Conservation (phyloP, 768 basidiomycete species). For the Tulasnella sp. region DNA sequence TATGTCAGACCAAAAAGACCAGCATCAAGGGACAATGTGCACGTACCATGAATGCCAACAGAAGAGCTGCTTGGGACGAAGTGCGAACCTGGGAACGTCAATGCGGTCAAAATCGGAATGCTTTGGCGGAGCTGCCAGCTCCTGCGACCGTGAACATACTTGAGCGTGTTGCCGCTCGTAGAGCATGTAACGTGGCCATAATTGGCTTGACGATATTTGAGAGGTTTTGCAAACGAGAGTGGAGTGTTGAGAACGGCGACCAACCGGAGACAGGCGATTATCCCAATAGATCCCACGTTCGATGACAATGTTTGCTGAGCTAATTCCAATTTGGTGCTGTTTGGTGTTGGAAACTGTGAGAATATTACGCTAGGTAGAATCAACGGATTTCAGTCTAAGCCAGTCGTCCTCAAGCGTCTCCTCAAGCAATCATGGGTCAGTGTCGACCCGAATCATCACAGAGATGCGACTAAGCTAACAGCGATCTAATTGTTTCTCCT, state of each 20-base stretch:
- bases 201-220: background rate
- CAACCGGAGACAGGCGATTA: constrained; percentile 9
- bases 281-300: background rate
- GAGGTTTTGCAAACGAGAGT: constrained; percentile 5
- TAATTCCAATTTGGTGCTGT: background rate
- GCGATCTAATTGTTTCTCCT: background rate
- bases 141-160: background rate
- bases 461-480: background rate
- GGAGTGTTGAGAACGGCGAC: constrained; percentile 5
- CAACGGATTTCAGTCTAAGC: constrained; percentile 16
- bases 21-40: background rate
- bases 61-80: background rate
- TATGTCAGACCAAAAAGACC: background rate
- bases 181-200: background rate
- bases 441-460: background rate
- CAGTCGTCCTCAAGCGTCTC: constrained; percentile 8
- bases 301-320: background rate
- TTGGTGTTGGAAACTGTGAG: background rate
- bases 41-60: constrained; percentile 8
- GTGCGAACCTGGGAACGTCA: constrained; percentile 7
- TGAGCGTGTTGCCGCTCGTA: background rate
- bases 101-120: constrained; percentile 6
- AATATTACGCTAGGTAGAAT: constrained; percentile 9
- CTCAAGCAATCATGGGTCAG: constrained; percentile 20
- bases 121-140: background rate